Evolutionary conservation across 1,139 yeast genomes (phyloP), one percentile per base, ranked within the genome.

Genomic region (Candida pseudocylindracea): DNA sequence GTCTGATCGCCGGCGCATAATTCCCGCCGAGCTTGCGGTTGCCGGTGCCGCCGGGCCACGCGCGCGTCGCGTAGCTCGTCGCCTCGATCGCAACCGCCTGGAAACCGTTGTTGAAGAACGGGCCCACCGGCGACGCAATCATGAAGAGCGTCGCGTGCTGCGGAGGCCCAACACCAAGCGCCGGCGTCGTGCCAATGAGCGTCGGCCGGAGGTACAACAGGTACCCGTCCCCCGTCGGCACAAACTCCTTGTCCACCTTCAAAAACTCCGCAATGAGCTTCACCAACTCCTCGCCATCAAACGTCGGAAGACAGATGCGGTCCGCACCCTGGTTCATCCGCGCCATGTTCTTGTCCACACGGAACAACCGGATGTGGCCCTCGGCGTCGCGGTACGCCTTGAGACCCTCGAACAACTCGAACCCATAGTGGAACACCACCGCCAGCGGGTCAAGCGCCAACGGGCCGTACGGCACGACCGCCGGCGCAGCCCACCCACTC

Each of bases 11-110:
- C 36, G 96, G 94, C 30, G 95, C 96, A 50, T 88, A 88, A 60
- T 88, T 88, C 38, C 94, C 96, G 53, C 98, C 98, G 45, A 88
- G 68, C 59, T 88, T 88, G 55, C 71, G 74, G 63, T 83, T 74
- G 54, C 98, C 98, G 41, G 73, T 81, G 51, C 96, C 98, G 47
- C 94, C 94, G 46, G 96, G 96, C 96, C 96, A 88, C n/a, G 98
- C 95, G 58, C 96, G 75, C 24, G 85, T 88, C 32, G 93, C 93
- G 44, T 79, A 72, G 49, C 80, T 93, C 28, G 94, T 81, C 42
- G 96, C 96, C 58, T 85, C 94, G 39, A 88, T 63, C 36, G 72
- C 64, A 33, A 88, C 93, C 28, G 96, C 94, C 55, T 83, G 81
- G 70, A 85, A 85, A 8, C 94, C 94, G 11, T 92, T 72, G 44